phyloP scores from a whole-genome alignment of 2,329 filamentous ascomycete genomes.

The Fusarium annulatum region DNA sequence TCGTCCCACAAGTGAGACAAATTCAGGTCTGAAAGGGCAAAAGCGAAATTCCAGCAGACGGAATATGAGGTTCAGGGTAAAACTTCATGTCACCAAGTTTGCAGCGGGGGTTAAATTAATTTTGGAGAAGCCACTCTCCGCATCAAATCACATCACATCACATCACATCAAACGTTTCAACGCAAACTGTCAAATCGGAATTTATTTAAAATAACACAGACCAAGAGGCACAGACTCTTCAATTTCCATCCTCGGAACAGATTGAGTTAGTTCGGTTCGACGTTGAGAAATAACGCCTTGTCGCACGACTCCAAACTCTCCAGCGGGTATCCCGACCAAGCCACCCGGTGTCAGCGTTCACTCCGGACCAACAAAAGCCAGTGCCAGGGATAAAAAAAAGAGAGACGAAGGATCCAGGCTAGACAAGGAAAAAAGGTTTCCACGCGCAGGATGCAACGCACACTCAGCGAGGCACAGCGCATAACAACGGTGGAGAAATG shows the following conservation, averaged over 20 bases:
- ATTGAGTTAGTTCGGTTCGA: background rate
- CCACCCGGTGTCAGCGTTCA: conserved; percentile 6
- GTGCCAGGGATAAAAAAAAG: background rate
- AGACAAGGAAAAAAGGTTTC: background rate
- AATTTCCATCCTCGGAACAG: background rate
- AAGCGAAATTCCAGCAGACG: background rate
- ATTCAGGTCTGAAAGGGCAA: background rate
- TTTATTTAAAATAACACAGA: background rate
- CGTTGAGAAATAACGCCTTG: background rate
- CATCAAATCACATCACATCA: background rate
- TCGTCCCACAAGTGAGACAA: too few relatives aligned
- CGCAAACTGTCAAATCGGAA: background rate
- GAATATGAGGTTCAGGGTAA: background rate
- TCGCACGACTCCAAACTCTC: conserved; percentile 4
- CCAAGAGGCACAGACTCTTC: background rate
- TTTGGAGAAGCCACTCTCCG: background rate
- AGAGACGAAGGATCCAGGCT: background rate
- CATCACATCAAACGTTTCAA: background rate
- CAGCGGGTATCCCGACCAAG: conserved; percentile 3
- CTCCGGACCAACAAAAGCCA: background rate
- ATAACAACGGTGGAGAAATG: conserved; percentile 11
- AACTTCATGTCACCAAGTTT: background rate
- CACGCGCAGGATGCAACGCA: conserved; percentile 3
- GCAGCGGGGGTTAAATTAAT: background rate
- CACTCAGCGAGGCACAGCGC: background rate